Percentiles rank a stretch among this genome's conserved stretches.
Conservation (phyloP, 768 basidiomycete genomes). For the Tulasnella sp. region DNA sequence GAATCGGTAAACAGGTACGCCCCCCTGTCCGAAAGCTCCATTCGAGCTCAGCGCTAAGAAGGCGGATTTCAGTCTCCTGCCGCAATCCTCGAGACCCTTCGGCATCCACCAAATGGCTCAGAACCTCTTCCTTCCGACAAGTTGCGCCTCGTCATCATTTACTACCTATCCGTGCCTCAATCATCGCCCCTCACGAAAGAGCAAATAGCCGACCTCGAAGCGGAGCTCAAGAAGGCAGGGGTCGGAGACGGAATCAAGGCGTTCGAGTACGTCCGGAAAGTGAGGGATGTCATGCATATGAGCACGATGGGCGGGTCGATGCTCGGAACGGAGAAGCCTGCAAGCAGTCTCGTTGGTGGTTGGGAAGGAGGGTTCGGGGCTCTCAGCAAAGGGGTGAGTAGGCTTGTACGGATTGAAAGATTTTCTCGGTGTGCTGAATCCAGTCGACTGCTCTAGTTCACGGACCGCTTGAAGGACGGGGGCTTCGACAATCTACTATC, state of each 20-base stretch:
- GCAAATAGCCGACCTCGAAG: constrained; percentile 78
- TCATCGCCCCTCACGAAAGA: constrained; percentile 77
- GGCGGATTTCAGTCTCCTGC: constrained; percentile 46
- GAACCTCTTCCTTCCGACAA: constrained; percentile 69
- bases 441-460: constrained; percentile 50
- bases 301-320: constrained; percentile 54
- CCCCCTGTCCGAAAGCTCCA: not conserved
- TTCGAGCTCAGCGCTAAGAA: not conserved
- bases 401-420: not conserved
- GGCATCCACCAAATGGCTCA: constrained; percentile 39
- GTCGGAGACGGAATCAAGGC: constrained; percentile 50
- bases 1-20: constrained; percentile 68
- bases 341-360: constrained; percentile 1
- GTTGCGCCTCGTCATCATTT: constrained; percentile 87
- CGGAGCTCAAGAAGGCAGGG: constrained; percentile 70
- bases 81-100: constrained; percentile 78
- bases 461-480: constrained; percentile 85
- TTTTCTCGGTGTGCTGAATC: not conserved
- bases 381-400: constrained; percentile 69
- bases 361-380: constrained; percentile 62
- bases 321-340: constrained; percentile 39
- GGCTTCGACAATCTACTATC: constrained; percentile 96
- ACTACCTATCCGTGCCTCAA: constrained; percentile 56
- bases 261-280: constrained; percentile 70
- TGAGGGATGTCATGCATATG: constrained; percentile 89